Base-by-base conservation (phyloP, 2,329 filamentous ascomycete species). In the Penicillium sp. region DNA sequence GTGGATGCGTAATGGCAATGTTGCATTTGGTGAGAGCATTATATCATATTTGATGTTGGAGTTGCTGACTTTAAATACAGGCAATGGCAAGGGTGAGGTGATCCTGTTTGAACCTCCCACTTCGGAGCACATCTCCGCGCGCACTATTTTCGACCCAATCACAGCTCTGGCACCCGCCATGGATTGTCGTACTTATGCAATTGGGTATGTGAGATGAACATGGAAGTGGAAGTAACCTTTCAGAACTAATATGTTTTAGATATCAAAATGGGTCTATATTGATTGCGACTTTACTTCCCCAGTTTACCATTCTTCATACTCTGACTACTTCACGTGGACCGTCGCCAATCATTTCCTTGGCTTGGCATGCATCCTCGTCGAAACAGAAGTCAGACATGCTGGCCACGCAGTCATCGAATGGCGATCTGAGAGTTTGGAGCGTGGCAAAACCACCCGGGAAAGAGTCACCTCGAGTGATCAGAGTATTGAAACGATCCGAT, bases 341-440 rank as follows among this genome's bases (percentile, higher is more conserved):
- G 1, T 97, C 93, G 0, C 89, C 91, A 2, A 91, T 99, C 48
- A 86, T 92, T 4, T 90, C 87, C 9, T 77, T 99, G 19, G 85
- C 91, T 56, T 99, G 94, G 94, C 94, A 99, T 80, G 92, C 93
- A 36, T 97, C 94, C 0, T 97, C 94, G 0, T 89, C 92, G 0
- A 90, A 92, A 63, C 92, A 97, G 73, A 97, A 96, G 75, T 96
- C 94, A 0, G 93, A 97, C 69, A 99, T 99, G 94, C 79, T 99
- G 67, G 93, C 93, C 1, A 90, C 91, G 9, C 93, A 97, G 75
- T 94, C 91, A 4, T 84, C 88, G 49, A 92, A 97, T 69, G 93
- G 94, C 19, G 93, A 99, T 69, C 78, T 99, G 43, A 84, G 92
- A 64, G 92, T 99, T 19, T 99, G 94, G 94, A 99, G 94, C 69